Conservation (phyloP, 345 rosid species). For the Carallia pectinifolia region DNA sequence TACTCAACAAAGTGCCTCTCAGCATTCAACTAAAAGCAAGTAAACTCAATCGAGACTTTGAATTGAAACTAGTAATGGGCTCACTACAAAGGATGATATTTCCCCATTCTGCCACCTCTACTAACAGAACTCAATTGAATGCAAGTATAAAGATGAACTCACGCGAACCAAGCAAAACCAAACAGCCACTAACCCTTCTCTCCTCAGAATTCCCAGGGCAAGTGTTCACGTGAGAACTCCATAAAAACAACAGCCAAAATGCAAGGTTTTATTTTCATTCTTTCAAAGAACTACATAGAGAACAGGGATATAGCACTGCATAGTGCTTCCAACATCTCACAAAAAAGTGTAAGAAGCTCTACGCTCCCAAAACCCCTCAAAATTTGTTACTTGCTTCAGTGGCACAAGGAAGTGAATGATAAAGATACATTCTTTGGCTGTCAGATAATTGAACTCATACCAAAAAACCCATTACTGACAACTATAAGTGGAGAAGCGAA, state of each 20-base stretch:
- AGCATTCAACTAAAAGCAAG: no score
- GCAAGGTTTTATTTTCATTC: no score
- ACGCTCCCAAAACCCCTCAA: slow-evolving; percentile 3
- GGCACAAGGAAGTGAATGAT: neutral
- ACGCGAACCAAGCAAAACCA: neutral
- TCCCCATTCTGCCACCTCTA: no score
- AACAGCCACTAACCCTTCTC: neutral
- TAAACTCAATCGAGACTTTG: no score
- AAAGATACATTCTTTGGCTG: neutral
- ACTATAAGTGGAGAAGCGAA: neutral
- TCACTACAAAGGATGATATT: no score
- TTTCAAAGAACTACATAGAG: no score
- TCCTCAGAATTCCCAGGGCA: neutral
- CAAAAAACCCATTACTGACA: neutral
- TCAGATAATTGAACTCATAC: neutral
- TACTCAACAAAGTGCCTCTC: no score
- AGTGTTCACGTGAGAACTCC: neutral
- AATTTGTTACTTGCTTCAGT: neutral
- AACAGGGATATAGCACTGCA: no score
- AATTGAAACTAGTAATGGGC: no score
- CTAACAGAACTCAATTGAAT: no score
- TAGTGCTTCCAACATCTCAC: no score
- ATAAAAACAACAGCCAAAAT: neutral
- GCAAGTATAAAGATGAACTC: neutral
- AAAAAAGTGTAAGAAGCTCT: neutral